Evolutionary conservation across 345 rosid species (phyloP), one percentile per base, ranked within the genome.

Genomic region (Eucalyptus victrix): DNA sequence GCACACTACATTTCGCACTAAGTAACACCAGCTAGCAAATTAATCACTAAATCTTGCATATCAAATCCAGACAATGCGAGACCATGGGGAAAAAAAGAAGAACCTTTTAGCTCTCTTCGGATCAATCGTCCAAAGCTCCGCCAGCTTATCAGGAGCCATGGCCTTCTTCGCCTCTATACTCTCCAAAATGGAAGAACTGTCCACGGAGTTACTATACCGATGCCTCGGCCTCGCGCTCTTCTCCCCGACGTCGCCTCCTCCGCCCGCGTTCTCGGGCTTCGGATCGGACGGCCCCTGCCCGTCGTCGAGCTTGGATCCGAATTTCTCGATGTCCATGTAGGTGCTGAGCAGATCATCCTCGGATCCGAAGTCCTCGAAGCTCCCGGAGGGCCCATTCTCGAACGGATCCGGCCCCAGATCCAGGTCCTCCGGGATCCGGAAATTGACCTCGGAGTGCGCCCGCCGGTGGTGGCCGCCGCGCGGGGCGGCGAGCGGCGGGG

Each of bases 21-120:
- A 86, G 17, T 18, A 51, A 50, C 34, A 86, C 9, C 65, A 30
- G 44, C 40, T 34, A 24, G 51, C 44, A 62, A 86, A 32, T 37
- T 10, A 37, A 76, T 21, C 12, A 40, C 47, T 76, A 21, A 76
- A 40, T 53, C n/a, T 28, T 28, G 62, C 81, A 47, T 42, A 6
- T 72, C 76, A 40, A 34, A 49, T 40, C 58, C 49, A 80, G 76
- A 62, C 62, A 19, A 12, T 49, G 19, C n/a, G 49, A 23, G 21
- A 87, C 54, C 12, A 58, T 45, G 17, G 1, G 86, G 28, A 30
- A 19, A 47, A 91, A 86, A 51, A 6, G 4, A 8, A 47, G 86
- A 87, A 97, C 99, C 99, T 98, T 93, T 98, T 98, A 86, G 99
- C 99, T 91, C 95, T 92, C 89, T 98, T 98, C 23, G 99, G 99